Percentiles rank a stretch among this genome's conserved stretches.
Evolutionary conservation across 2,329 filamentous ascomycete genomes (phyloP).

Genomic region (Rhinocladiella mackenziei): DNA sequence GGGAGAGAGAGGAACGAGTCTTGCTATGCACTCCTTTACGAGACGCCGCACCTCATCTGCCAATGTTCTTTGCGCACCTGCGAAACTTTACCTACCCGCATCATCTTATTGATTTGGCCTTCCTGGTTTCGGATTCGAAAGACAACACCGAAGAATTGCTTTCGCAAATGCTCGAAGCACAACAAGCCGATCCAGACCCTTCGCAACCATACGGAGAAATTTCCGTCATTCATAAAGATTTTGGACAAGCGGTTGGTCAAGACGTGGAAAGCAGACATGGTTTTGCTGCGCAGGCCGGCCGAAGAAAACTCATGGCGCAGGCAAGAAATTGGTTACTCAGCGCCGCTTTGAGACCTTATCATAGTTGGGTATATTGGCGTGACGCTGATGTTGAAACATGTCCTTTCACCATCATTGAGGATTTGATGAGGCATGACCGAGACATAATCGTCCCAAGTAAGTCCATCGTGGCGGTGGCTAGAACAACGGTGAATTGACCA

Average conservation of each 20-base stretch:
- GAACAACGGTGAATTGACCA: slow-evolving; percentile 1
- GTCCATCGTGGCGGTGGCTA: slow-evolving; percentile 39
- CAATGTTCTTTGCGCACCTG: slow-evolving; percentile 98
- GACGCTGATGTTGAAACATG: slow-evolving; percentile 98
- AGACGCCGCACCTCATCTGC: slow-evolving; percentile 85
- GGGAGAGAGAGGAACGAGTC: slow-evolving; percentile 94
- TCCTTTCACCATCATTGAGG: slow-evolving; percentile 92
- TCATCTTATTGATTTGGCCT: slow-evolving; percentile 91
- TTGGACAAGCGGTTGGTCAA: slow-evolving; percentile 95
- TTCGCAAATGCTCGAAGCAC: slow-evolving; percentile 66
- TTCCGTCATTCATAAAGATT: slow-evolving; percentile 97
- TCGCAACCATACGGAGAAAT: slow-evolving; percentile 89
- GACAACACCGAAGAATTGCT: slow-evolving; percentile 79
- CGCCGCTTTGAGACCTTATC: slow-evolving; percentile 85
- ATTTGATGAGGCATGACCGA: slow-evolving; percentile 98
- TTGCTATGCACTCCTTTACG: slow-evolving; percentile 89
- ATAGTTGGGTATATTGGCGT: slow-evolving; percentile 99
- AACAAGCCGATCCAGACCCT: slow-evolving; percentile 76
- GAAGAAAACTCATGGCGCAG: slow-evolving; percentile 96
- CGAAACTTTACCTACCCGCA: slow-evolving; percentile 97
- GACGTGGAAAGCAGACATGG: slow-evolving; percentile 97
- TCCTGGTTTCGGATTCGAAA: slow-evolving; percentile 95
- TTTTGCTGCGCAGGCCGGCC: slow-evolving; percentile 88
- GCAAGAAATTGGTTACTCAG: slow-evolving; percentile 95
- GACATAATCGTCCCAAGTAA: slow-evolving; percentile 97